phyloP scores from a whole-genome alignment of 805 yeast species.

The Phaffomyces antillensis region DNA sequence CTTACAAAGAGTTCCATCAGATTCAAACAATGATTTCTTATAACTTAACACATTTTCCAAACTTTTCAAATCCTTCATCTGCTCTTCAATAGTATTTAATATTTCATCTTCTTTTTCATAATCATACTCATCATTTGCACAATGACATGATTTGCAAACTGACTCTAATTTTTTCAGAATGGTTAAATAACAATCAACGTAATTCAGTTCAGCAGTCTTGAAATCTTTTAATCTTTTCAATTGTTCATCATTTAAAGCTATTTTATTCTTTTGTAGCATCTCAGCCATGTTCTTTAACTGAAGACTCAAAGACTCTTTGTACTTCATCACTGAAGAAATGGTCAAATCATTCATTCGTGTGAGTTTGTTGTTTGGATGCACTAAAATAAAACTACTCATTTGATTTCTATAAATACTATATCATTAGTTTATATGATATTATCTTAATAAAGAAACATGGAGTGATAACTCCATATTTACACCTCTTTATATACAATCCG shows the following conservation, averaged over 20 bases:
- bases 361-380: slow-evolving; percentile 21
- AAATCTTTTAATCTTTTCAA: slow-evolving; percentile 3
- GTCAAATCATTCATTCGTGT: slow-evolving; percentile 18
- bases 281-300: slow-evolving; percentile 7
- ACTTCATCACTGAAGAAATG: slow-evolving; percentile 16
- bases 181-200: slow-evolving; percentile 14
- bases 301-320: slow-evolving; percentile 6
- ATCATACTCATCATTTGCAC: slow-evolving; percentile 11
- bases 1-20: slow-evolving; percentile 6
- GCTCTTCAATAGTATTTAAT: slow-evolving; percentile 15
- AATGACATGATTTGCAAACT: slow-evolving; percentile 12
- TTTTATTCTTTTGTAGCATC: not conserved
- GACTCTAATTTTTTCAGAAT: slow-evolving; percentile 15
- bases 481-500: no score
- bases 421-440: no score
- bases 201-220: slow-evolving; percentile 15
- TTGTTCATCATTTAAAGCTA: not conserved
- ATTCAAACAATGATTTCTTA: slow-evolving; percentile 7
- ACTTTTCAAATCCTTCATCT: slow-evolving; percentile 15
- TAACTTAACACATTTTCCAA: slow-evolving; percentile 15
- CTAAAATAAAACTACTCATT: slow-evolving; percentile 9
- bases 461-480: no score
- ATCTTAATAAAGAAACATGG: no score
- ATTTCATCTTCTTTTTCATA: slow-evolving; percentile 22
- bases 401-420: no score